These are phyloP conservation scores for Begonia loranthoides DNA, from an alignment of 306 rosid species.

Conservation along the genomic window DNA sequence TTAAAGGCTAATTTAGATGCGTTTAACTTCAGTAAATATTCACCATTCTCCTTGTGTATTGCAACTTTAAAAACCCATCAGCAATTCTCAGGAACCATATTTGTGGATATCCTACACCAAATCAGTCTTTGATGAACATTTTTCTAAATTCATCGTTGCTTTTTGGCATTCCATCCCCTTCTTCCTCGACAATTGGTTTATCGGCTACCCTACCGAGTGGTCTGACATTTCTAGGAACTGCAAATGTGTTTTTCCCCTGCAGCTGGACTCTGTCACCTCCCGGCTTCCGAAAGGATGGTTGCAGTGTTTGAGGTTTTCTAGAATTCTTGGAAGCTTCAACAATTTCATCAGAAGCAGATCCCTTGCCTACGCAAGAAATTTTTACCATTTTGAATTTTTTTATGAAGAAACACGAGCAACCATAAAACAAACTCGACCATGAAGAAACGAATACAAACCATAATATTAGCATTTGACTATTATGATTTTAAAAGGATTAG, in stretches of 20 bases:
- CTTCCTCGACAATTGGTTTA: conserved; percentile 33
- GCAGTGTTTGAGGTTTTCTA: conserved; percentile 17
- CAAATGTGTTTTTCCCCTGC: conserved; percentile 80
- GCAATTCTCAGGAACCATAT: background rate
- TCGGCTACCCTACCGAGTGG: conserved; percentile 41
- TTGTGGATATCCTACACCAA: background rate
- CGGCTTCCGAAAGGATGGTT: conserved; percentile 16
- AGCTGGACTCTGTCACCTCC: conserved; percentile 36
- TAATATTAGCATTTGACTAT: background rate
- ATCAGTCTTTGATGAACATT: conserved; percentile 38
- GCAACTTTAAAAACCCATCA: no score
- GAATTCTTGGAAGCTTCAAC: conserved; percentile 22
- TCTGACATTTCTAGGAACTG: conserved; percentile 59
- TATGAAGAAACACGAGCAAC: background rate
- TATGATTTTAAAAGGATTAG: background rate
- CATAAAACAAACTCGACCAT: background rate
- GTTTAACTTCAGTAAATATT: no score
- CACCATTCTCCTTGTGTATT: no score
- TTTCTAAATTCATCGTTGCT: conserved; percentile 86
- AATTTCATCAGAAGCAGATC: conserved; percentile 27
- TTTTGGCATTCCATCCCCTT: conserved; percentile 52
- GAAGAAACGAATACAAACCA: background rate
- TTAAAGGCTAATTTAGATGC: no score
- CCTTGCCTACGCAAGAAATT: conserved; percentile 20
- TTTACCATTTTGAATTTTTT: conserved; percentile 7